phyloP scores from a whole-genome alignment of 2,329 filamentous ascomycete species.

The Fusarium drepaniforme region DNA sequence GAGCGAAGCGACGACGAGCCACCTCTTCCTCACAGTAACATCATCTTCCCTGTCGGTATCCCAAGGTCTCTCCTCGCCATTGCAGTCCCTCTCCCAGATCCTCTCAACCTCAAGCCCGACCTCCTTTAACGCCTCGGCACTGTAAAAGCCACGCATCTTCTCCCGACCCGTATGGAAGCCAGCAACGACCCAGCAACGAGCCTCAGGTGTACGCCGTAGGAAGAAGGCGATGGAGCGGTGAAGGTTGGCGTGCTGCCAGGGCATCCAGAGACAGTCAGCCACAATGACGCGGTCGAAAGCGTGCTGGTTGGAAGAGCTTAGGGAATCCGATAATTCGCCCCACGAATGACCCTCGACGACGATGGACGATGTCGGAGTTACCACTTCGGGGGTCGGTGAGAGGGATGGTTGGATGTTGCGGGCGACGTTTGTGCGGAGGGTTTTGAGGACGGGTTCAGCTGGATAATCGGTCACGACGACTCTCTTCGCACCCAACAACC shows the following conservation, averaged over 20 bases:
- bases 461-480: conserved; percentile 78
- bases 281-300: conserved; percentile 74
- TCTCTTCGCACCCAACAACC: conserved; percentile 59
- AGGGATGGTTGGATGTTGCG: conserved; percentile 58
- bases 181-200: conserved; percentile 73
- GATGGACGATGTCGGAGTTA: conserved; percentile 44
- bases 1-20: conserved; percentile 73
- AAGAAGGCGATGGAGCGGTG: conserved; percentile 73
- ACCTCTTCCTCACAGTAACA: conserved; percentile 73
- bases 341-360: conserved; percentile 72
- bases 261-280: conserved; percentile 83
- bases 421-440: conserved; percentile 68
- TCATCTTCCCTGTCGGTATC: conserved; percentile 72
- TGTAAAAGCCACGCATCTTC: conserved; percentile 76
- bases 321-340: conserved; percentile 63
- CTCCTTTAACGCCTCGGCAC: conserved; percentile 55
- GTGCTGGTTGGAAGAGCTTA: conserved; percentile 44
- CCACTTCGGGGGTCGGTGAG: conserved; percentile 47
- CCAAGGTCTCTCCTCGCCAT: conserved; percentile 74
- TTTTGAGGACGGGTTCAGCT: conserved; percentile 67
- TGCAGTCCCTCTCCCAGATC: conserved; percentile 77
- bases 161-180: conserved; percentile 79
- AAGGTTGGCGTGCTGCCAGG: conserved; percentile 76
- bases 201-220: conserved; percentile 57
- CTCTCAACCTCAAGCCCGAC: conserved; percentile 70